Conservation (phyloP, 1,284 basidiomycete genomes). For the Microbotryum silenes-acaulis region DNA sequence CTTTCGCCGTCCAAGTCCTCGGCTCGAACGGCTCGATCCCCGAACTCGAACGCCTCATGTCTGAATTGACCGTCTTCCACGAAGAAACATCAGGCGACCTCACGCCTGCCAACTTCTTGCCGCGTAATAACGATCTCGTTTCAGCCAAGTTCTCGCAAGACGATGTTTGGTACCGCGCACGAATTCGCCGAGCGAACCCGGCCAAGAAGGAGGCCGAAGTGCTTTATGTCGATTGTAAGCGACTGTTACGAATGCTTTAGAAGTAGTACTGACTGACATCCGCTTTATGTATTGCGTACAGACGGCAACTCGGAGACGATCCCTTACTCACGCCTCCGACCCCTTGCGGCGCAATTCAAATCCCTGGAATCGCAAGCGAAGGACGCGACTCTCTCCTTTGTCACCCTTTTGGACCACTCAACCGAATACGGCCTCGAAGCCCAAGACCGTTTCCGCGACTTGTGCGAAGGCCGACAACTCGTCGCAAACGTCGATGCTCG, state of each 20-base stretch:
- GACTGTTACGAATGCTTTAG: not conserved
- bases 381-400: conserved; percentile 36
- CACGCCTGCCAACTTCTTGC: conserved; percentile 54
- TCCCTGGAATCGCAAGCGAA: conserved; percentile 36
- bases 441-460: conserved; percentile 68
- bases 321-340: conserved; percentile 33
- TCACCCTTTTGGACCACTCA: conserved; percentile 35
- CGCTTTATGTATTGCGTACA: not conserved
- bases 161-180: conserved; percentile 88
- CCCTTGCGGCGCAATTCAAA: conserved; percentile 36
- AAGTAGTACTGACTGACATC: too few species aligned
- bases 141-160: conserved; percentile 71
- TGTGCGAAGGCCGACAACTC: conserved; percentile 80
- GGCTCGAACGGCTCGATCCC: conserved; percentile 69
- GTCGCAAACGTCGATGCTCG: conserved; percentile 80
- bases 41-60: conserved; percentile 85
- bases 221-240: conserved; percentile 33
- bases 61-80: conserved; percentile 80
- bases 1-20: conserved; percentile 85
- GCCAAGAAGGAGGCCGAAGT: conserved; percentile 76
- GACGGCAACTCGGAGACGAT: conserved; percentile 38
- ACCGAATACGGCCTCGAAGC: conserved; percentile 65
- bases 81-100: conserved; percentile 49
- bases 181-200: conserved; percentile 68
- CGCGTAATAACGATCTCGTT: conserved; percentile 66